A percentile compares a stretch with the other conserved stretches of the same genome.
phyloP scores from a whole-genome alignment of 805 yeast species.

The Wickerhamiella azyma region DNA sequence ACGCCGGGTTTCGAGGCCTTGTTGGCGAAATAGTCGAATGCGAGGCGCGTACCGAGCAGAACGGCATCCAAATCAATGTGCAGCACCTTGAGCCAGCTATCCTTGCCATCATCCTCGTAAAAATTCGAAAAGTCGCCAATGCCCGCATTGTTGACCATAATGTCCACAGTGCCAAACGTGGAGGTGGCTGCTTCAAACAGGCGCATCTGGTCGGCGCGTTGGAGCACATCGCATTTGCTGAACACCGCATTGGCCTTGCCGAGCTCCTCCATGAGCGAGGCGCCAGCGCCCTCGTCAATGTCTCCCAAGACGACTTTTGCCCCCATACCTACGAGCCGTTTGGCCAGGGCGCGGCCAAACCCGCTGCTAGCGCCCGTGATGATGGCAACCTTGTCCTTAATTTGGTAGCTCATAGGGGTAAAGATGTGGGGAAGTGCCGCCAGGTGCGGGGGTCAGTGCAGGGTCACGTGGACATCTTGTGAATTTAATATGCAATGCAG shows the following conservation, averaged over 20 bases:
- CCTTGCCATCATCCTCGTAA: slow-evolving; percentile 37
- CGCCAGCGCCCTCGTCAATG: slow-evolving; percentile 36
- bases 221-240: slow-evolving; percentile 1
- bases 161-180: slow-evolving; percentile 69
- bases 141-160: slow-evolving; percentile 91
- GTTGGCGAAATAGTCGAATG: slow-evolving; percentile 8
- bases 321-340: slow-evolving; percentile 73
- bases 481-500: too few relatives aligned
- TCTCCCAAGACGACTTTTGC: slow-evolving; percentile 80
- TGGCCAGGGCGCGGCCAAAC: slow-evolving; percentile 80
- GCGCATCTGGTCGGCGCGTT: neutral
- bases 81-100: slow-evolving; percentile 14
- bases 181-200: slow-evolving; percentile 53
- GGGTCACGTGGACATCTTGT: neutral
- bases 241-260: slow-evolving; percentile 5
- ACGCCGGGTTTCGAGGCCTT: slow-evolving; percentile 3
- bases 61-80: slow-evolving; percentile 7
- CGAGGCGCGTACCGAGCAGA: slow-evolving; percentile 3
- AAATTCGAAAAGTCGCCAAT: slow-evolving; percentile 38
- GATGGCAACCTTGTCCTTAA: slow-evolving; percentile 74
- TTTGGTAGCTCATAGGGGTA: slow-evolving; percentile 11
- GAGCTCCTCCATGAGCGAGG: neutral
- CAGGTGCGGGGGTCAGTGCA: neutral
- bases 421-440: neutral
- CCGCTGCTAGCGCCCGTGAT: slow-evolving; percentile 97